These are phyloP conservation scores for Lotmaria passim DNA, from an alignment of 208 protist species.

Conservation along the genomic window DNA sequence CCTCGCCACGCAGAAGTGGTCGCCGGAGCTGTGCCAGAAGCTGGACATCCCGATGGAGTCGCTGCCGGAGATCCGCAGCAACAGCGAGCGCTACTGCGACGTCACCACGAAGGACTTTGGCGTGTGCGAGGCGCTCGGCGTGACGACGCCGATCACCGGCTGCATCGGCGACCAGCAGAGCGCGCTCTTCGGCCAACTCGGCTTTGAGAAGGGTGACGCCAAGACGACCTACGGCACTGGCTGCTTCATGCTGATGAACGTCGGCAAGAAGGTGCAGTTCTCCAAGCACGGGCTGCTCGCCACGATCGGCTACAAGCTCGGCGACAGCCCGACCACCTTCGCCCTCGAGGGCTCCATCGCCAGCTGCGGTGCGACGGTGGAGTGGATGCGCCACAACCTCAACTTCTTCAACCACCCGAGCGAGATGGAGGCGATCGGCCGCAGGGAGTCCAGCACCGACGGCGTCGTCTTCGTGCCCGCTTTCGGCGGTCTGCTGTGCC, in stretches of 20 bases:
- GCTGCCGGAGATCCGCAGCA: constrained; percentile 94
- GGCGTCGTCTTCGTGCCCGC: constrained; percentile 98
- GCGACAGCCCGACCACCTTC: constrained; percentile 53
- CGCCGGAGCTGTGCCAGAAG: constrained; percentile 76
- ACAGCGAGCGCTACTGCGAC: constrained; percentile 70
- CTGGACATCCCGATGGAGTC: constrained; percentile 82
- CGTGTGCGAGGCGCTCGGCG: constrained; percentile 38
- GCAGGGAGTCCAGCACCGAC: constrained; percentile 60
- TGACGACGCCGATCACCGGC: constrained; percentile 68
- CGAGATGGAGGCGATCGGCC: constrained; percentile 73
- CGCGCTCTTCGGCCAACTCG: constrained; percentile 96
- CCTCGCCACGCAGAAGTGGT: constrained; percentile 94
- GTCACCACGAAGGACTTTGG: constrained; percentile 43
- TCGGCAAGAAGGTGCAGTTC: constrained; percentile 81
- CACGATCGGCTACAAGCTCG: constrained; percentile 96
- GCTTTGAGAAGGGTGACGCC: constrained; percentile 89
- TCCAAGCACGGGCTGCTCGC: constrained; percentile 95
- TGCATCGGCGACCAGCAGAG: constrained; percentile 98
- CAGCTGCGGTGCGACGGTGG: constrained; percentile 88
- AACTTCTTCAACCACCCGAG: constrained; percentile 66
- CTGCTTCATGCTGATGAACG: constrained; percentile 98
- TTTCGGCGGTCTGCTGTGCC: constrained; percentile 97
- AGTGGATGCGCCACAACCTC: constrained; percentile 96
- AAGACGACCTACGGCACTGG: constrained; percentile 99
- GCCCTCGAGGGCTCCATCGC: constrained; percentile 94